These are phyloP conservation scores for Candolleomyces efflorescens DNA, from an alignment of 768 basidiomycete species.

Conservation along the genomic window DNA sequence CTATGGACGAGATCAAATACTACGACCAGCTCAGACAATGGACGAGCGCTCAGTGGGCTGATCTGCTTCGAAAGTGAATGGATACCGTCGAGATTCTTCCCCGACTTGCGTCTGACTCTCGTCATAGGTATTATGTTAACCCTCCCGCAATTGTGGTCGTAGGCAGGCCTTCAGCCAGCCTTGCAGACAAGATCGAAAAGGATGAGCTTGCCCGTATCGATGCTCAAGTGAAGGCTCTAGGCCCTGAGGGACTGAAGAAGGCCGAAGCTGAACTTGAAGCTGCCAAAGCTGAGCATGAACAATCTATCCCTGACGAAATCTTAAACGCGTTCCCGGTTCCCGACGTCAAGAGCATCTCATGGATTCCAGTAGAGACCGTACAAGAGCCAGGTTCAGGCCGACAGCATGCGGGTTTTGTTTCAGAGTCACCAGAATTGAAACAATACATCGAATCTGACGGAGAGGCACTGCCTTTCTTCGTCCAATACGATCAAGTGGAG, in stretches of 20 bases:
- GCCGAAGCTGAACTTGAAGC: constrained; percentile 65
- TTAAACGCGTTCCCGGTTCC: constrained; percentile 88
- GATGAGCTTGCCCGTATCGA: constrained; percentile 77
- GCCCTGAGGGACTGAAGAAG: constrained; percentile 74
- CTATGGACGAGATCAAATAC: constrained; percentile 76
- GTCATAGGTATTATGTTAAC: constrained; percentile 71
- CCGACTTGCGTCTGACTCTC: neutral
- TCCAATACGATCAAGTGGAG: constrained; percentile 92
- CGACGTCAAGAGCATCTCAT: constrained; percentile 83
- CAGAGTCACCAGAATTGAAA: constrained; percentile 41
- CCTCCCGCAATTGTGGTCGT: constrained; percentile 69
- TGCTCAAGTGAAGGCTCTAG: constrained; percentile 64
- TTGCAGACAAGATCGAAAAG: constrained; percentile 76
- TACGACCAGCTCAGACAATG: constrained; percentile 67
- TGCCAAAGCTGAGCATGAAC: constrained; percentile 85
- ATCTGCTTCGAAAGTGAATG: constrained; percentile 64
- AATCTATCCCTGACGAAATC: constrained; percentile 75
- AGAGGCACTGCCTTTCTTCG: constrained; percentile 72
- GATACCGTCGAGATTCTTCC: neutral
- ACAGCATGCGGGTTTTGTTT: constrained; percentile 19
- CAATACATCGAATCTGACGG: constrained; percentile 68
- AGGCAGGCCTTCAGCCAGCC: constrained; percentile 83
- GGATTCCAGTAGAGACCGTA: constrained; percentile 72
- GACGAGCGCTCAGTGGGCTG: constrained; percentile 73
- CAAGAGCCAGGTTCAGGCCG: constrained; percentile 61